phyloP scores from a whole-genome alignment of 2,329 filamentous ascomycete genomes.

The Diaporthe sp. region DNA sequence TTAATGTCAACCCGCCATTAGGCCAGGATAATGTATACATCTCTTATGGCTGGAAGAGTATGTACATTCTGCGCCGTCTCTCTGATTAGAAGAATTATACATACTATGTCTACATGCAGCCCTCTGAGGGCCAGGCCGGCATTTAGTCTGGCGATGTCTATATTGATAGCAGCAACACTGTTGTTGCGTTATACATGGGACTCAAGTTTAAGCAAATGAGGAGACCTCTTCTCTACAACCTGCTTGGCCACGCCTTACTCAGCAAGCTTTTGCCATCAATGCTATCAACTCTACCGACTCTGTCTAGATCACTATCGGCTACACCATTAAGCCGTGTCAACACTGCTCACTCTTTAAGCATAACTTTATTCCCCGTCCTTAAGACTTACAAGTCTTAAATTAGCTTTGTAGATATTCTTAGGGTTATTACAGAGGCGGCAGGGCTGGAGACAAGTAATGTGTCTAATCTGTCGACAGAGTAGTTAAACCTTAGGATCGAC shows the following conservation, averaged over 20 bases:
- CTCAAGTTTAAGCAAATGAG: conserved; percentile 37
- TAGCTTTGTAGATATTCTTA: not conserved
- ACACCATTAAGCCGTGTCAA: not conserved
- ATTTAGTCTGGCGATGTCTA: conserved; percentile 65
- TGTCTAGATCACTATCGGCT: conserved; percentile 4
- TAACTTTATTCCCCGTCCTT: conserved; percentile 5
- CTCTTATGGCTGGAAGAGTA: conserved; percentile 67
- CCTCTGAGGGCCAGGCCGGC: conserved; percentile 63
- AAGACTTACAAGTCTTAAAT: not conserved
- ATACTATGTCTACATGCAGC: conserved; percentile 63
- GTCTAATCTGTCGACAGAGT: conserved; percentile 40
- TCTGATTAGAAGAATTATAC: conserved; percentile 55
- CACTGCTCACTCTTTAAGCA: not conserved
- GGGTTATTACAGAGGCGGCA: not conserved
- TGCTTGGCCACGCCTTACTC: conserved; percentile 28
- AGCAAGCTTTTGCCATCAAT: conserved; percentile 20
- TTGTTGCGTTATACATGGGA: conserved; percentile 53
- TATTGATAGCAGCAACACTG: conserved; percentile 60
- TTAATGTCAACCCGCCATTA: conserved; percentile 66
- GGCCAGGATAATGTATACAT: conserved; percentile 66
- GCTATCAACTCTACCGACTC: not conserved
- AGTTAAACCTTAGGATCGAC: conserved; percentile 48
- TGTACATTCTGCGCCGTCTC: conserved; percentile 60
- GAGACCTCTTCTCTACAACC: conserved; percentile 27
- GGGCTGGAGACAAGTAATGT: not conserved